Evolutionary conservation across 139 green algal species (phyloP), one percentile per base, ranked within the genome.

Genomic region (Nannochloris sp.): DNA sequence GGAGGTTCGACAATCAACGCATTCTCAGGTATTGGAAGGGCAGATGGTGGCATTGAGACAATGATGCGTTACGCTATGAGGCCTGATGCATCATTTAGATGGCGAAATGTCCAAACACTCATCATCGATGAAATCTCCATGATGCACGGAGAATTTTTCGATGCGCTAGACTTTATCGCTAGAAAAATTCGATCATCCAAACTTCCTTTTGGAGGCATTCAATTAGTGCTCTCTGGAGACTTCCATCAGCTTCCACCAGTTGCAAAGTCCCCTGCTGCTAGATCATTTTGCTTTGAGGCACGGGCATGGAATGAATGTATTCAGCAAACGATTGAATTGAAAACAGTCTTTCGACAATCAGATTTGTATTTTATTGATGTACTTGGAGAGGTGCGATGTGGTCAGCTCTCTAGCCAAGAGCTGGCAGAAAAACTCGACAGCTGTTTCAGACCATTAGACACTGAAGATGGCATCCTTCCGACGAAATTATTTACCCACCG

Each of bases 161-260:
- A 85, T 25, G 23, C 31, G 28, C 62, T 87, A 5, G 80, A 87
- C 28, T 51, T 25, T 14, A 28, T 80, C 14, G 75, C 71, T 1
- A 44, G 75, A 23, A 13, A 48, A 26, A 37, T 80, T 29, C 61
- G 71, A 16, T 31, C 63, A 59, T 66, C 28, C 37, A 23, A 66
- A 3, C 40, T 37, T 6, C 72, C 81, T 28, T 90, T 89, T 68
- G 83, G 83, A 4, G 83, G 83, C 30, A 73, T 90, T 23, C 83
- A 90, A 72, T 73, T 90, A 14, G 57, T 91, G 2, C 63, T 91
- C 6, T 85, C 66, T 5, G 83, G 82, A 57, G 84, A 91, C 67
- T 90, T 91, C 63, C 75, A 76, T 59, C 72, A 79, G 67, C 83
- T 89, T 55, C 83, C 83, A 13, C 83, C 83, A n/a, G 77, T 89